Evolutionary conservation across 192 early-diverging fungal genomes (phyloP).

Genomic region (Gonapodya prolifera): DNA sequence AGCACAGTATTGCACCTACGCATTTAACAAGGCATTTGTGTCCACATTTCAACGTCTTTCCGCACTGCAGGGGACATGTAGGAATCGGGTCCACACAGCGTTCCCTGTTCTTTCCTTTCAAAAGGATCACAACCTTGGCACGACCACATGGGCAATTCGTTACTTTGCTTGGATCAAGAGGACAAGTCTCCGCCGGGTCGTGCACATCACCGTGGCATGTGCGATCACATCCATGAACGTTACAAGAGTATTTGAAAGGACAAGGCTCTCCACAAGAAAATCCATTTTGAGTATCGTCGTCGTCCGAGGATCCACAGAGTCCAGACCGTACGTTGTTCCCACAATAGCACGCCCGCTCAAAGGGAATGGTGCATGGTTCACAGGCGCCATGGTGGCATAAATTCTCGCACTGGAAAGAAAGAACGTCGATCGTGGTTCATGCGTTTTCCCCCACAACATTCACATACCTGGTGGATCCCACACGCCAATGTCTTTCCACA

Average conservation of each 20-base stretch:
- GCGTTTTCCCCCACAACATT: not conserved
- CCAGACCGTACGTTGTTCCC: constrained; percentile 25
- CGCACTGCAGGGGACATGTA: not conserved
- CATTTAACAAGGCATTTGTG: constrained; percentile 8
- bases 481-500: constrained; percentile 12
- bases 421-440: not conserved
- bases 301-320: constrained; percentile 17
- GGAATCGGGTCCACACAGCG: constrained; percentile 2
- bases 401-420: not conserved
- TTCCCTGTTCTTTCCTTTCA: constrained; percentile 8
- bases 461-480: no score
- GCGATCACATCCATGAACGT: constrained; percentile 32
- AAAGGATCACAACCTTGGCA: constrained; percentile 1
- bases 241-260: constrained; percentile 31
- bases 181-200: constrained; percentile 23
- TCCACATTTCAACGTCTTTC: constrained; percentile 6
- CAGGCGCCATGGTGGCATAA: constrained; percentile 54
- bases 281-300: constrained; percentile 8
- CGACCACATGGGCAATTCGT: constrained; percentile 7
- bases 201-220: constrained; percentile 35
- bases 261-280: constrained; percentile 33
- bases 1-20: not conserved
- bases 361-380: constrained; percentile 36
- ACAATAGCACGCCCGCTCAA: constrained; percentile 56
- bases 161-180: constrained; percentile 27